Base-by-base conservation (phyloP, 345 rosid species). In the Moricandia moricandioides region DNA sequence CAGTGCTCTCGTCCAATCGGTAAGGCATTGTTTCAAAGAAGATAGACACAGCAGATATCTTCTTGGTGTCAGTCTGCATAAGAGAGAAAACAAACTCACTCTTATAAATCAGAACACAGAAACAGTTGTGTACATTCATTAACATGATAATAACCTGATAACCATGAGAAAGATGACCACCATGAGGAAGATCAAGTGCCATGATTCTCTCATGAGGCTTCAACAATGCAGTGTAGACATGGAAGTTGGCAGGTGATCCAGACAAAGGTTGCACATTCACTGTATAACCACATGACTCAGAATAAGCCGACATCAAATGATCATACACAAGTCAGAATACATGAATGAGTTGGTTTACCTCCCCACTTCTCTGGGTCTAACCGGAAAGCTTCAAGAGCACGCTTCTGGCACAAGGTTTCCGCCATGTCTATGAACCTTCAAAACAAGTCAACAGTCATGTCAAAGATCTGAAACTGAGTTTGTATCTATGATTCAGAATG, bases 131-230 rank as follows among this genome's bases (percentile, higher is more conserved):
- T 26, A 37, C 4, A 37, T 52, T 49, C 68, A 62, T 43, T 17
- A 52, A 35, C 40, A 62, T n/a, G 55, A 47, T 61, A 33, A 49
- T 49, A 49, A 14, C 99, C 99, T 95, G 97, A 80, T 95, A 95
- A 39, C 99, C 97, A 84, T 95, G 99, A 76, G 99, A 95, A 80
- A 95, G 98, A 86, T 95, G 99, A 7, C 99, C 98, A 40, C 99
- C 99, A 61, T 95, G 99, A 82, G 99, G 98, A 74, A 95, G 99
- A 83, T 95, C 99, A 72, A 95, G 99, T 8, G 99, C 99, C 99
- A 95, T 95, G 82, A 95, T 95, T 86, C 99, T 88, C 0, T 95
- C 99, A 79, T 95, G 99, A 83, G 99, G 84, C 81, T 92, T 95
- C 52, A 95, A 81, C 73, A 92, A 83, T 17, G 97, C 99, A 71